Evolutionary conservation across 495 filamentous ascomycete species (phyloP).

Genomic region (Penicillium egyptiacum): DNA sequence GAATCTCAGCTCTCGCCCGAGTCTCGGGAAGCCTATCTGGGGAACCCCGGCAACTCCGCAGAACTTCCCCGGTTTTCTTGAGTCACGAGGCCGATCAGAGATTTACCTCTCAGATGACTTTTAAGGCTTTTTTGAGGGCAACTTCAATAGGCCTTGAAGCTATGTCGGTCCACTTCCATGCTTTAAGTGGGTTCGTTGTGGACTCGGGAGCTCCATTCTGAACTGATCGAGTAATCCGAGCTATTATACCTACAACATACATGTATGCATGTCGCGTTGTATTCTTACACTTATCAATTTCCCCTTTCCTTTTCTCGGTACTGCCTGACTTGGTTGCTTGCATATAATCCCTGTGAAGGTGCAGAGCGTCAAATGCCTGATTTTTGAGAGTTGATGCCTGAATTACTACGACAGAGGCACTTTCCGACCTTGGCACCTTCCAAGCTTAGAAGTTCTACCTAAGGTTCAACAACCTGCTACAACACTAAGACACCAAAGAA

Average conservation of each 20-base stretch:
- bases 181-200: conserved; percentile 1
- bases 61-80: conserved; percentile 8
- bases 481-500: too few relatives aligned
- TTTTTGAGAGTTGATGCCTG: too few relatives aligned
- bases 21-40: conserved; percentile 31
- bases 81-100: conserved; percentile 23
- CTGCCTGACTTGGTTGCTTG: conserved; percentile 1
- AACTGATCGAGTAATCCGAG: conserved; percentile 30
- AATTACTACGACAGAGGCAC: too few relatives aligned
- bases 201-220: conserved; percentile 5
- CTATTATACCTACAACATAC: not conserved
- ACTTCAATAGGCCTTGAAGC: not conserved
- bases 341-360: not conserved
- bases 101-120: conserved; percentile 18
- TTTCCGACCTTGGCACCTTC: too few relatives aligned
- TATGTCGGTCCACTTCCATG: not conserved
- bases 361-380: too few relatives aligned
- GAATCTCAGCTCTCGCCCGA: conserved; percentile 2
- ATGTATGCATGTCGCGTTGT: not conserved
- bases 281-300: not conserved
- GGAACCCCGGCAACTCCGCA: conserved; percentile 23
- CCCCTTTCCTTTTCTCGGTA: not conserved
- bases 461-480: too few relatives aligned
- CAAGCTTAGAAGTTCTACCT: too few relatives aligned
- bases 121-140: conserved; percentile 3